Base-by-base conservation (phyloP, 2,329 filamentous ascomycete genomes). In the Ascochyta rabiei region DNA sequence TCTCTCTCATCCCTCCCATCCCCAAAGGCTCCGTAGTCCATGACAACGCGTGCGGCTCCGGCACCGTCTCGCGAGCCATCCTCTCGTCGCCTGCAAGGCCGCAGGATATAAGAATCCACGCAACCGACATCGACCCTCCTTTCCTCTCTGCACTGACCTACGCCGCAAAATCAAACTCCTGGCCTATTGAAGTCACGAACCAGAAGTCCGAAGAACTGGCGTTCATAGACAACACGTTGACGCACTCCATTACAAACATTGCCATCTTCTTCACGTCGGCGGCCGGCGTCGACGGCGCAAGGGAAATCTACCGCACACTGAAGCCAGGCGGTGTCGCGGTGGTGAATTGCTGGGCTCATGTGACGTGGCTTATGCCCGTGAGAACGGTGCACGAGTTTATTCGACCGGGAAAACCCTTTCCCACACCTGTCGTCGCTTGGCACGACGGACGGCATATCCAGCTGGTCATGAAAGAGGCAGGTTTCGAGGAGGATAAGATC, bases 241-340 rank as follows among this genome's bases (percentile, higher is more conserved):
- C 70, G 0, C 72, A 76, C 59, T 69, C 64, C 4, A 63, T 79
- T 48, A 78, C 72, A 5, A 77, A 75, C 59, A 72, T 79, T 28
- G 76, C 72, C 6, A 67, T 79, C 40, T 64, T 77, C 49, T 76
- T 77, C 57, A 75, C 73, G 37, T 30, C 52, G 0, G 62, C 67
- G 48, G 62, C 52, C 1, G 67, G 69, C 0, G 56, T 69, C 3
- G 66, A 63, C 21, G 76, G 72, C 35, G 72, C 75, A 0, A 66
- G 59, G 10, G 75, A 79, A 49, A 70, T 78, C 24, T 62, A 66
- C 50, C 69, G 77, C 31, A 79, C 76, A 0, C 68, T 79, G 1
- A 62, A 68, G 31, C 68, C 71, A 2, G 74, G 68, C 19, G 76
- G 77, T 1, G 61, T 63, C 0, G 77, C 76, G 2, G 55, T 77